Percentiles rank a stretch among this genome's conserved stretches.
phyloP scores from a whole-genome alignment of 257 asterid genomes.

The Solanum corneliomulleri region DNA sequence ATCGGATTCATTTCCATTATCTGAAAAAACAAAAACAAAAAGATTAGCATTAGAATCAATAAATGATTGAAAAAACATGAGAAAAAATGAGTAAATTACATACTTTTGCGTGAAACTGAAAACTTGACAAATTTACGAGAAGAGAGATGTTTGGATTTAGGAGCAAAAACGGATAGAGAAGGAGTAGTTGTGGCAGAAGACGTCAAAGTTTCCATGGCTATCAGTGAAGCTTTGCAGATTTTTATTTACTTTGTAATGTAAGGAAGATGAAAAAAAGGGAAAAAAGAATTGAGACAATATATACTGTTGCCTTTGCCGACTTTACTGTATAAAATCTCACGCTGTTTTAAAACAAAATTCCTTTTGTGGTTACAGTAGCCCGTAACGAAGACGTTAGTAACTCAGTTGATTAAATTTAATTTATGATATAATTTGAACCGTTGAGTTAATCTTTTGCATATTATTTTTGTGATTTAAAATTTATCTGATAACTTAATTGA shows the following conservation, averaged over 20 bases:
- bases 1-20: slow-evolving; percentile 41
- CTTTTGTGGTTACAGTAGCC: not conserved
- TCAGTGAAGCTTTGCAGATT: not conserved
- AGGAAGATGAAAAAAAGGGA: not conserved
- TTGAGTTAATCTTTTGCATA: too few species aligned
- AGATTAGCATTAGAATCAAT: not conserved
- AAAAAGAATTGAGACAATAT: not conserved
- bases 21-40: slow-evolving; percentile 1
- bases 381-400: too few species aligned
- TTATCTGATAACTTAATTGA: accelerated
- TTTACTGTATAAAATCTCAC: not conserved
- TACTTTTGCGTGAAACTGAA: slow-evolving; percentile 54
- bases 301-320: not conserved
- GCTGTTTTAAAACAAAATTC: not conserved
- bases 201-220: slow-evolving; percentile 48
- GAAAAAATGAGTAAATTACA: not conserved
- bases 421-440: accelerated
- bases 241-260: not conserved
- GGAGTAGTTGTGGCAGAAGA: slow-evolving; percentile 27
- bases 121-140: slow-evolving; percentile 27
- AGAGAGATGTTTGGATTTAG: slow-evolving; percentile 27
- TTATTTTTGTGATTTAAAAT: too few species aligned
- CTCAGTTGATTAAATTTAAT: not conserved
- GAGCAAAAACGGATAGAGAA: slow-evolving; percentile 39
- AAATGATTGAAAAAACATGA: not conserved